Percentiles rank a stretch among this genome's conserved stretches.
Conservation (phyloP, 139 green algal species). For the Edaphochlamys debaryana region DNA sequence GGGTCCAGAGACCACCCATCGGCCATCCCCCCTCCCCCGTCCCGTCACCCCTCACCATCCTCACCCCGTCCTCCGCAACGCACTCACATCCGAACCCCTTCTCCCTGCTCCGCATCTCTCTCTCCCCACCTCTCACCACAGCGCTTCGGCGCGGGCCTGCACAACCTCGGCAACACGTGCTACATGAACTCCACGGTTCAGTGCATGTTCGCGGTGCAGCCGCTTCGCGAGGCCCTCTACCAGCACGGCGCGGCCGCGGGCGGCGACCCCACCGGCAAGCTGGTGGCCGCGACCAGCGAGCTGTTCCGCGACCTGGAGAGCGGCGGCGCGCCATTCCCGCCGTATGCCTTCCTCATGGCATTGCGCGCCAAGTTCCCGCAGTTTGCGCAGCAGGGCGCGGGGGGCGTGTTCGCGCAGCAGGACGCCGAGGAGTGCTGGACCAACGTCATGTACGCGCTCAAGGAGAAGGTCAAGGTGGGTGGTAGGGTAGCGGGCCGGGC, state of each 20-base stretch:
- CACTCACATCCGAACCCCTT: too few species aligned
- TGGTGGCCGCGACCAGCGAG: constrained; percentile 69
- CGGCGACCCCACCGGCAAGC: constrained; percentile 23
- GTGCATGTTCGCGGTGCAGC: constrained; percentile 78
- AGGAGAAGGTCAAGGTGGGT: constrained; percentile 75
- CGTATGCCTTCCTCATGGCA: constrained; percentile 84
- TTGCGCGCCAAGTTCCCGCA: constrained; percentile 91
- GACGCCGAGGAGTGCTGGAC: constrained; percentile 99
- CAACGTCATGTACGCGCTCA: constrained; percentile 85
- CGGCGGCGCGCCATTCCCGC: constrained; percentile 75
- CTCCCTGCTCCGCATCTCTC: too few species aligned
- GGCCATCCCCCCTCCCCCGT: too few species aligned
- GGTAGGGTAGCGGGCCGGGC: neutral
- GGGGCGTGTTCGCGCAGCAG: constrained; percentile 91
- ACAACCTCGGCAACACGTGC: constrained; percentile 98
- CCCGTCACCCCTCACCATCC: too few species aligned
- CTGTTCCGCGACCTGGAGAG: constrained; percentile 85
- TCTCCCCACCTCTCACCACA: too few species aligned
- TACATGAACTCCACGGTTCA: constrained; percentile 98
- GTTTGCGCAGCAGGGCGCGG: constrained; percentile 84
- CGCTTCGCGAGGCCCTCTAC: constrained; percentile 50
- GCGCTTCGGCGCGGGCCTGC: constrained; percentile 84
- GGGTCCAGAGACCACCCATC: too few species aligned
- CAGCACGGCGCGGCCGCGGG: neutral
- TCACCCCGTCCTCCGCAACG: too few species aligned